These are phyloP conservation scores for Ascochyta lentis DNA, from an alignment of 2,329 filamentous ascomycete genomes.

Conservation along the genomic window DNA sequence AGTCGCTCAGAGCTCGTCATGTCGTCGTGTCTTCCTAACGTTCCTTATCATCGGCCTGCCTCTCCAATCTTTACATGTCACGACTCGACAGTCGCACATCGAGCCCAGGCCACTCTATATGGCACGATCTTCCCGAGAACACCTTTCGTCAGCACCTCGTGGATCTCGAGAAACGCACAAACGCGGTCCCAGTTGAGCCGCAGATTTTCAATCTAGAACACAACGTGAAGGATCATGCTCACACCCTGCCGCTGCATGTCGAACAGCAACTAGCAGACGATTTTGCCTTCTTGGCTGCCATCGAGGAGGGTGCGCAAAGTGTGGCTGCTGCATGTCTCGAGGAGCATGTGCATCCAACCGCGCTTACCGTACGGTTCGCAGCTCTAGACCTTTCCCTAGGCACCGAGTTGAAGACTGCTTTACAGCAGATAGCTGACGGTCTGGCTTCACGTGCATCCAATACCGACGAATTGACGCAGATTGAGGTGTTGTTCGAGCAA, in stretches of 20 bases:
- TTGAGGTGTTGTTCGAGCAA: slow-evolving; percentile 1
- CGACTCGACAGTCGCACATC: slow-evolving; percentile 10
- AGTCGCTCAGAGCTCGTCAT: not conserved
- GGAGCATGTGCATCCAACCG: not conserved
- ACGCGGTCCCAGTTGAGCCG: slow-evolving; percentile 13
- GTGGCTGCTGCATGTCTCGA: slow-evolving; percentile 15
- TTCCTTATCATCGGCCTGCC: not conserved
- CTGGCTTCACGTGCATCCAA: not conserved
- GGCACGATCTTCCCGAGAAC: slow-evolving; percentile 1
- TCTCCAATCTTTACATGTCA: not conserved
- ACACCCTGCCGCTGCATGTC: not conserved
- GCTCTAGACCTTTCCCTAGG: slow-evolving; percentile 3
- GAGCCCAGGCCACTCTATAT: slow-evolving; percentile 3
- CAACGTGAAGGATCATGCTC: no score
- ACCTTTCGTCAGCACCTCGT: slow-evolving; percentile 13
- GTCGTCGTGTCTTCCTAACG: not conserved
- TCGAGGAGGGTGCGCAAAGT: slow-evolving; percentile 16
- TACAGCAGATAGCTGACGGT: not conserved
- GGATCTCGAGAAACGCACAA: slow-evolving; percentile 11
- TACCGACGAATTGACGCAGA: not conserved
- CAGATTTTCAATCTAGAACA: not conserved
- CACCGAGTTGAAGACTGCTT: not conserved
- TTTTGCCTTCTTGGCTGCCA: slow-evolving; percentile 9
- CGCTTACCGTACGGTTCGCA: slow-evolving; percentile 9
- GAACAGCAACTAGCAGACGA: slow-evolving; percentile 16